Conservation (phyloP, 768 basidiomycete species). For the Rhodocollybia butyracea region DNA sequence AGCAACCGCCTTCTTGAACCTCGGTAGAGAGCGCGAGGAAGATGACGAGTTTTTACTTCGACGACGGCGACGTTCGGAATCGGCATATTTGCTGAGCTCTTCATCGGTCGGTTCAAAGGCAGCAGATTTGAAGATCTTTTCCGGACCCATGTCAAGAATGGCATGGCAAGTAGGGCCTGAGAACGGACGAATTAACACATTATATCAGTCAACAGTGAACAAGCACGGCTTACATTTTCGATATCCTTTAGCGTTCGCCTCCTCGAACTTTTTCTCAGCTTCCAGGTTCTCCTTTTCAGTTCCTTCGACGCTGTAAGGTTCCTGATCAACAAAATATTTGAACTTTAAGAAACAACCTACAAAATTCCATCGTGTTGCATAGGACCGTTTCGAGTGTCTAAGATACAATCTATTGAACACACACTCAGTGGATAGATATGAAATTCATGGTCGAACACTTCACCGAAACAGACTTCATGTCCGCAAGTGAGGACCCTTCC, state of each 20-base stretch:
- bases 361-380: constrained; percentile 59
- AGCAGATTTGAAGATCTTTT: constrained; percentile 53
- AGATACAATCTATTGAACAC: constrained; percentile 44
- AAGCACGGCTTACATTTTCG: constrained; percentile 47
- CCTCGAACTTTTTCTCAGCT: constrained; percentile 54
- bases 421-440: neutral
- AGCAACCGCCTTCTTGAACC: constrained; percentile 5
- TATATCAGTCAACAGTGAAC: neutral
- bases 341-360: constrained; percentile 36
- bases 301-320: constrained; percentile 46
- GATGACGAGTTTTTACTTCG: constrained; percentile 8
- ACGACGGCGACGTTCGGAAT: constrained; percentile 1
- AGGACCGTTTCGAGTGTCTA: constrained; percentile 47
- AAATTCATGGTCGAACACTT: constrained; percentile 9
- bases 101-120: constrained; percentile 70
- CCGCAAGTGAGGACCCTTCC: constrained; percentile 63
- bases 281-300: constrained; percentile 53
- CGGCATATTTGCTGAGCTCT: constrained; percentile 42
- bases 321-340: no score
- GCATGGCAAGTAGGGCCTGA: constrained; percentile 67
- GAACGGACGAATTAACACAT: neutral
- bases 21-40: constrained; percentile 13
- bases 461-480: constrained; percentile 65
- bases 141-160: constrained; percentile 51
- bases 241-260: constrained; percentile 51